Evolutionary conservation across 1,284 basidiomycete genomes (phyloP).

Genomic region (Phlebopus sp.): DNA sequence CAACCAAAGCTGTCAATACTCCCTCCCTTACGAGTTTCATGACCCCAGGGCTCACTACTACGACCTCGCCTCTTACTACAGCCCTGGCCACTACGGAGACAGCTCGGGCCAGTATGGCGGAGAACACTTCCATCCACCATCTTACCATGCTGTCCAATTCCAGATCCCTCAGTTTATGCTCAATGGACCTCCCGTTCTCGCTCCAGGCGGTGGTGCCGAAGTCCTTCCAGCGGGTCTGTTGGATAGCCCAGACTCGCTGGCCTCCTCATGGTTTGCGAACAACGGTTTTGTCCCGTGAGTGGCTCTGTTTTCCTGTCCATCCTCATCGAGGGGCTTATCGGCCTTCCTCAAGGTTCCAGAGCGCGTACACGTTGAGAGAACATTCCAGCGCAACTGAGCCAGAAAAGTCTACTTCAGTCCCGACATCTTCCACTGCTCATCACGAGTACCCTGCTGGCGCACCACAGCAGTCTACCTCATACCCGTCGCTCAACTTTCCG

Average conservation of each 20-base stretch:
- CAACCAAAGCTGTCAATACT: slow-evolving; percentile 11
- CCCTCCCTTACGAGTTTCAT: slow-evolving; percentile 10
- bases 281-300: slow-evolving; percentile 39
- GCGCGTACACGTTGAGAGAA: slow-evolving; percentile 18
- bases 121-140: slow-evolving; percentile 18
- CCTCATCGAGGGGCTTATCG: slow-evolving; percentile 14
- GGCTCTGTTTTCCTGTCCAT: slow-evolving; percentile 7
- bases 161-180: slow-evolving; percentile 66
- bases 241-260: slow-evolving; percentile 30
- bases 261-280: slow-evolving; percentile 49
- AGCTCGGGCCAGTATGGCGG: slow-evolving; percentile 3
- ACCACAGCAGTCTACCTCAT: background rate
- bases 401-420: background rate
- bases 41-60: slow-evolving; percentile 11
- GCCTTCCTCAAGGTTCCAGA: slow-evolving; percentile 21
- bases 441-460: background rate
- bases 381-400: background rate
- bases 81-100: slow-evolving; percentile 5
- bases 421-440: background rate
- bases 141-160: slow-evolving; percentile 45
- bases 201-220: slow-evolving; percentile 71
- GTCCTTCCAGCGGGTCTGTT: slow-evolving; percentile 52
- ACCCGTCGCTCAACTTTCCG: background rate
- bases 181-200: slow-evolving; percentile 52
- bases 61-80: slow-evolving; percentile 11